A percentile compares a stretch with the other conserved stretches of the same genome.
Conservation (phyloP, 2,329 filamentous ascomycete species). For the Phaeosphaeriaceae sp. region DNA sequence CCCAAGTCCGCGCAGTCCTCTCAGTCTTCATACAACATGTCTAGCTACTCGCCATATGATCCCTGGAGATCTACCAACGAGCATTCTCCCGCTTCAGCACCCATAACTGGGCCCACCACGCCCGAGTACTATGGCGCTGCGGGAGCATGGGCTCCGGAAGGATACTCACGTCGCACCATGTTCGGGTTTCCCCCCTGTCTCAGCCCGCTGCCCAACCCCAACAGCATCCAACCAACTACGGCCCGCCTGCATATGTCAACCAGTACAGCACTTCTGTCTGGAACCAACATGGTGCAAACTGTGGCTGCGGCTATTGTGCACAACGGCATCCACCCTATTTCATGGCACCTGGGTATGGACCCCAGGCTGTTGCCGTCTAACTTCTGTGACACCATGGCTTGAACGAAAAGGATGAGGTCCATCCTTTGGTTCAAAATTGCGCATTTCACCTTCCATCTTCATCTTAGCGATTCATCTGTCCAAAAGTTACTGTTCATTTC, state of each 20-base stretch:
- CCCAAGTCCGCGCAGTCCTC: conserved; percentile 46
- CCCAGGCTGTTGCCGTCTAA: conserved; percentile 47
- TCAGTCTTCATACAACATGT: conserved; percentile 45
- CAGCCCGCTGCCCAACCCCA: conserved; percentile 51
- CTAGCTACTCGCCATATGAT: conserved; percentile 48
- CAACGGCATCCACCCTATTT: conserved; percentile 48
- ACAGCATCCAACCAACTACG: conserved; percentile 43
- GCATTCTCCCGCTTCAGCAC: conserved; percentile 60
- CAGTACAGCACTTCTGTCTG: conserved; percentile 47
- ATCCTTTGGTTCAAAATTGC: conserved; percentile 26
- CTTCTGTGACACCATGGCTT: not conserved
- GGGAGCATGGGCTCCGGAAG: conserved; percentile 57
- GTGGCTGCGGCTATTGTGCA: conserved; percentile 47
- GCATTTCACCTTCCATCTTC: conserved; percentile 30
- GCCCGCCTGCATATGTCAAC: conserved; percentile 39
- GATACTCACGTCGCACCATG: conserved; percentile 51
- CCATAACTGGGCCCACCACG: conserved; percentile 60
- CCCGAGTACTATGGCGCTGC: conserved; percentile 59
- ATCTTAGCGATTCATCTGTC: conserved; percentile 42
- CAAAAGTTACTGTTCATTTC: conserved; percentile 38
- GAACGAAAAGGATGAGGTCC: too few species aligned
- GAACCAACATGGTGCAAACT: conserved; percentile 47
- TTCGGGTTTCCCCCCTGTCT: conserved; percentile 49
- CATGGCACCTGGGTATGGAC: conserved; percentile 47
- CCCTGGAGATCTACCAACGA: conserved; percentile 52